phyloP scores from a whole-genome alignment of 208 protist genomes.

The Trichomonas tenax region DNA sequence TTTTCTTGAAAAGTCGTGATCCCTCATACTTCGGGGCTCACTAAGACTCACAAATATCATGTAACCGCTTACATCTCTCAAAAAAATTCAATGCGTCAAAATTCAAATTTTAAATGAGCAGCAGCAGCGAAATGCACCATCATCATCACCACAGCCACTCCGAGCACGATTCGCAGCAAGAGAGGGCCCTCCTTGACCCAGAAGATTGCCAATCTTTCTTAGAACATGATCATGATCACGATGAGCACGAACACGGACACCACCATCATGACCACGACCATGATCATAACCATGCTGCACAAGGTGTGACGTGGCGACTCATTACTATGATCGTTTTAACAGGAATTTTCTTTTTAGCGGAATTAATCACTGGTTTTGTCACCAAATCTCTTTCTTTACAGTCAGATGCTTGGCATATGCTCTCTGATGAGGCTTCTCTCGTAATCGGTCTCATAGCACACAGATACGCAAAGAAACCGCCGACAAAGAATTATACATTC shows the following conservation, averaged over 20 bases:
- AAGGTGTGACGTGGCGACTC: not conserved
- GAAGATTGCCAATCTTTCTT: not conserved
- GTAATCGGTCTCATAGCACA: conserved; percentile 23
- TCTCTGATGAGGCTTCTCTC: conserved; percentile 21
- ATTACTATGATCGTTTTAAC: conserved; percentile 27
- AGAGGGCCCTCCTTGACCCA: not conserved
- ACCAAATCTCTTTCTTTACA: conserved; percentile 21
- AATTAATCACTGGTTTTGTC: conserved; percentile 21
- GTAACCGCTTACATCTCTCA: not conserved
- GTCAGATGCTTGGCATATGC: conserved; percentile 31
- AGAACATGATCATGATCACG: not conserved
- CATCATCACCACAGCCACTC: not conserved
- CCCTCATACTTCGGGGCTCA: too few species aligned
- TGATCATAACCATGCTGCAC: not conserved
- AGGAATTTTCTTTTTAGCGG: conserved; percentile 24
- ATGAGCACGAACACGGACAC: not conserved
- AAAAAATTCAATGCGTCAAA: not conserved
- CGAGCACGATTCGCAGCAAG: not conserved
- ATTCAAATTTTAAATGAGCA: not conserved
- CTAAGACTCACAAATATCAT: too few species aligned
- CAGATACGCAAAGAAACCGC: not conserved
- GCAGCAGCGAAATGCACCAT: not conserved
- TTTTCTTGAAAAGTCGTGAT: too few species aligned
- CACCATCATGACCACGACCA: not conserved
- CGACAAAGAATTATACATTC: conserved; percentile 1